Percentiles rank a stretch among this genome's conserved stretches.
phyloP scores from a whole-genome alignment of 2,329 filamentous ascomycete species.

The Sclerotinia sclerotiorum region DNA sequence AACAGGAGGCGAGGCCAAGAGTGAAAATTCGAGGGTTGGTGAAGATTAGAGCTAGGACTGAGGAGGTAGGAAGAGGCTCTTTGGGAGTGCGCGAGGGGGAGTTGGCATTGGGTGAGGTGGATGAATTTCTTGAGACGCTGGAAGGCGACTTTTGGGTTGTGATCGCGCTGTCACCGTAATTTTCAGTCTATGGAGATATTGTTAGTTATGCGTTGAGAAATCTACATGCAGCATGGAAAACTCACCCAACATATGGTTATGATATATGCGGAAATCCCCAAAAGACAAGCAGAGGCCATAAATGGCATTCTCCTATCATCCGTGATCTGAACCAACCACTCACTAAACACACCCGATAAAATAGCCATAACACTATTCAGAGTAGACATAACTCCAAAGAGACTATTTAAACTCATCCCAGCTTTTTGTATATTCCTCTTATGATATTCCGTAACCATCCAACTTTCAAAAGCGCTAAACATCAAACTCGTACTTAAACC shows the following conservation, averaged over 20 bases:
- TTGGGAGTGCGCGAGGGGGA: neutral
- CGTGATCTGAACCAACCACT: conserved; percentile 50
- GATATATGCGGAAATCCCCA: conserved; percentile 46
- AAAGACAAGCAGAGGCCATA: conserved; percentile 46
- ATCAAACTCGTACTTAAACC: conserved; percentile 57
- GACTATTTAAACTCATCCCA: conserved; percentile 47
- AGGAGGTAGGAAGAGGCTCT: neutral
- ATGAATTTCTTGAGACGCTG: conserved; percentile 23
- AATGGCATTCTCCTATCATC: conserved; percentile 55
- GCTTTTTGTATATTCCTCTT: conserved; percentile 46
- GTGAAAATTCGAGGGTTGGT: conserved; percentile 51
- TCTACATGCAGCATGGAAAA: neutral
- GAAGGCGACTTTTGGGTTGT: conserved; percentile 23
- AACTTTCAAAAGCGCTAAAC: conserved; percentile 60
- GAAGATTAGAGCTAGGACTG: conserved; percentile 32
- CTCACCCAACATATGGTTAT: conserved; percentile 53
- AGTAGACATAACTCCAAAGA: conserved; percentile 55
- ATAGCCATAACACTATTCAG: conserved; percentile 58
- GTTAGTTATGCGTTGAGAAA: neutral
- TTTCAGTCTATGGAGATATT: conserved; percentile 46
- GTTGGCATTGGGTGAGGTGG: neutral
- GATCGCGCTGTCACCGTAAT: conserved; percentile 45
- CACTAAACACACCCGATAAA: conserved; percentile 51
- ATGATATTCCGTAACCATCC: conserved; percentile 60
- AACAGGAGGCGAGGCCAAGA: conserved; percentile 53